Base-by-base conservation (phyloP, 176 grass and related monocot genomes). In the Zoysia japonica region DNA sequence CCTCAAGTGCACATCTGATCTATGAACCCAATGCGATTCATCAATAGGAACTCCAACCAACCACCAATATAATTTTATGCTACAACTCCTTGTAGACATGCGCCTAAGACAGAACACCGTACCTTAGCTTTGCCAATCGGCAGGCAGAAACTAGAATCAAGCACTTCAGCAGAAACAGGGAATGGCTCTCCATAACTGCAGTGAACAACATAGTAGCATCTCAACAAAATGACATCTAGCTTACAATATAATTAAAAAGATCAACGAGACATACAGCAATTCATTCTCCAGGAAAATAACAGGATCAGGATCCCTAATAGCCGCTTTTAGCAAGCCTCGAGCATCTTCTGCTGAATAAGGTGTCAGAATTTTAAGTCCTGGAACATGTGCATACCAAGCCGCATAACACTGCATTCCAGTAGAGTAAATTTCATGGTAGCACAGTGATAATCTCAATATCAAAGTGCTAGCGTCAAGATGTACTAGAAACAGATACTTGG, bases 271-370 rank as follows among this genome's bases (percentile, higher is more conserved):
- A 81, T 94, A 98, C 95, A 98, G 74, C 46, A 98, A 47, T 61
- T 98, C 95, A 81, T 98, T 98, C 88, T 98, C 95, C 69, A 98
- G 79, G 79, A 98, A 98, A 78, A 98, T 84, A 85, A 98, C 95
- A 67, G 90, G 95, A 78, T 98, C 92, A 16, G 95, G 92, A 57
- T 98, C 95, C 71, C 95, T 91, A 78, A 98, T 98, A 52, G 95
- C 95, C 79, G 95, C 92, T 82, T 98, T 98, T 75, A 98, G 80
- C 85, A 98, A 90, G 70, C 95, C 95, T 37, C 95, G 81, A 36
- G 95, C 88, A 89, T 98, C 95, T 93, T 98, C 95, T 83, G 92
- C 43, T 28, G 92, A 94, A 84, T 94, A 98, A 65, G 95, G 95
- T 73, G 42, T 68, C 66, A 98, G 83, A 78, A 98, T 92, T 78